phyloP scores from a whole-genome alignment of 176 grass and related monocot genomes.

The Olyra latifolia region DNA sequence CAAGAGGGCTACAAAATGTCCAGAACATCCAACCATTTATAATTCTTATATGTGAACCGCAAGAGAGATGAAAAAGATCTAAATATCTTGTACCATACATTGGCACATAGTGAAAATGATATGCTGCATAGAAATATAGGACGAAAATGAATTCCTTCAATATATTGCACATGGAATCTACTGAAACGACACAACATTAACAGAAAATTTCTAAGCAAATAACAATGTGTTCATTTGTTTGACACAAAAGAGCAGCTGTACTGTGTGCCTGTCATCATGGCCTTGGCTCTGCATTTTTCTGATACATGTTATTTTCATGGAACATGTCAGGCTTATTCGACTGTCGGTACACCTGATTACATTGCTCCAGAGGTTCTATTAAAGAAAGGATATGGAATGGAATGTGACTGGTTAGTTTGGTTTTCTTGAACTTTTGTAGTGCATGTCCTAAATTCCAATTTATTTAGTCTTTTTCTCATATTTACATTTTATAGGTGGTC shows the following conservation, averaged over 20 bases:
- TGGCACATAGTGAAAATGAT: neutral
- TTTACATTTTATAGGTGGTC: conserved; percentile 72
- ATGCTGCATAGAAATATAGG: neutral
- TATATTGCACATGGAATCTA: conserved; percentile 1
- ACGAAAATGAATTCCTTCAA: conserved; percentile 11
- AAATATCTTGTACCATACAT: neutral
- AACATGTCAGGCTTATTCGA: conserved; percentile 77
- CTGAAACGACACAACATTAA: neutral
- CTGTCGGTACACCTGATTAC: conserved; percentile 97
- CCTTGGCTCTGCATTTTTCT: conserved; percentile 19
- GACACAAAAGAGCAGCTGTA: neutral
- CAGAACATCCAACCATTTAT: neutral
- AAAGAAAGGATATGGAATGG: conserved; percentile 99
- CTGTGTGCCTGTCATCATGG: neutral
- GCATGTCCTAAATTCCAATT: neutral
- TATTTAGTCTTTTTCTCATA: conserved; percentile 21
- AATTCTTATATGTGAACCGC: neutral
- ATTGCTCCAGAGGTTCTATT: conserved; percentile 96
- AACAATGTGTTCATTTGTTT: conserved; percentile 7
- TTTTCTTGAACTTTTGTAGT: conserved; percentile 23
- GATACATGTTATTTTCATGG: conserved; percentile 30
- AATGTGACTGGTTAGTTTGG: conserved; percentile 82
- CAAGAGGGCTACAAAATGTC: neutral
- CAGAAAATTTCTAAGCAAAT: conserved; percentile 4
- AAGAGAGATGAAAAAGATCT: neutral